These are phyloP conservation scores for Inga leiocalycina DNA, from an alignment of 306 rosid genomes.

Conservation along the genomic window DNA sequence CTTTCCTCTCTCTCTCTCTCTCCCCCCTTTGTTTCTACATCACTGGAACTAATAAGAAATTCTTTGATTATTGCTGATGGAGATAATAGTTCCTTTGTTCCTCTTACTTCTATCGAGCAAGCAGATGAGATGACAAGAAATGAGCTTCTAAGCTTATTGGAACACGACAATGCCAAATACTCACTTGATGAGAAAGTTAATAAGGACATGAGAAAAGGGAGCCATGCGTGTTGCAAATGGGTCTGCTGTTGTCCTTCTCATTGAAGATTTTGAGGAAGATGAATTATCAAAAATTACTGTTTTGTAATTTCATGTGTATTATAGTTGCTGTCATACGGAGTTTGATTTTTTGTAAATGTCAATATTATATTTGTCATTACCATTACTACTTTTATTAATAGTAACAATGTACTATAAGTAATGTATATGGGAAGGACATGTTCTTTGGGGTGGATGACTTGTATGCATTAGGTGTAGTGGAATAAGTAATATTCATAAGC, in stretches of 20 bases:
- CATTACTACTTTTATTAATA: too few relatives aligned
- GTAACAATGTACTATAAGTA: too few relatives aligned
- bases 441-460: too few relatives aligned
- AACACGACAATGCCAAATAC: slow-evolving; percentile 89
- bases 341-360: too few relatives aligned
- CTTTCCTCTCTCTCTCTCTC: too few relatives aligned
- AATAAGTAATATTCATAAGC: too few relatives aligned
- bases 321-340: too few relatives aligned
- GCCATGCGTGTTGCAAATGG: slow-evolving; percentile 58
- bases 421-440: too few relatives aligned
- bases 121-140: slow-evolving; percentile 82
- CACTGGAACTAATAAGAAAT: slow-evolving; percentile 75
- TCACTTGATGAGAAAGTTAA: slow-evolving; percentile 65
- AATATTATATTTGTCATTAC: too few relatives aligned
- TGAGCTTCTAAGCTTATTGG: slow-evolving; percentile 75
- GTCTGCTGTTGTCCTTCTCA: slow-evolving; percentile 56
- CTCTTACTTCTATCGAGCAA: slow-evolving; percentile 82
- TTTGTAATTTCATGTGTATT: too few relatives aligned
- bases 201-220: slow-evolving; percentile 77
- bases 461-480: too few relatives aligned
- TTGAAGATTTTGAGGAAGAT: slow-evolving; percentile 81
- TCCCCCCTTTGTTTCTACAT: slow-evolving; percentile 31
- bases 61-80: slow-evolving; percentile 84
- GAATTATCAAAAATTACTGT: slow-evolving; percentile 19
- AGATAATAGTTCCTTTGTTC: slow-evolving; percentile 94